Conservation (phyloP, 495 filamentous ascomycete genomes). For the Xylaria telfairii region DNA sequence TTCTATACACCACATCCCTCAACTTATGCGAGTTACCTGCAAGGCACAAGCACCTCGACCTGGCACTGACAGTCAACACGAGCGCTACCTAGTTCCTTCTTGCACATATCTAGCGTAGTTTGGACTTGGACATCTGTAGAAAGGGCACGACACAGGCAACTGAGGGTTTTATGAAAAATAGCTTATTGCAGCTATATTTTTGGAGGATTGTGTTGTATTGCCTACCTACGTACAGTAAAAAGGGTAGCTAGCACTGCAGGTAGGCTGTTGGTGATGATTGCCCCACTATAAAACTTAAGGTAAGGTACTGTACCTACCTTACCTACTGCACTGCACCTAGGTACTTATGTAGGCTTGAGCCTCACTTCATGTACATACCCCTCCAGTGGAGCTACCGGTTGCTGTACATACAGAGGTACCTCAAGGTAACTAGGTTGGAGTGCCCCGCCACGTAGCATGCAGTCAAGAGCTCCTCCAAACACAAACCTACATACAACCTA, state of each 20-base stretch:
- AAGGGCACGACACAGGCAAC: neutral
- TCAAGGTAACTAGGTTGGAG: neutral
- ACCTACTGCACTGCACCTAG: too few species aligned
- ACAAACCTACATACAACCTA: neutral
- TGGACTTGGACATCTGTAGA: neutral
- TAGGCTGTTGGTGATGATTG: neutral
- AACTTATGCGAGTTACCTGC: neutral
- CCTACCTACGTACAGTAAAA: too few species aligned
- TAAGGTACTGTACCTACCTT: neutral
- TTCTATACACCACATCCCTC: neutral
- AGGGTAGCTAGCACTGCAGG: neutral
- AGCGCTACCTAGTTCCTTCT: neutral
- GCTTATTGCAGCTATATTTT: too few species aligned
- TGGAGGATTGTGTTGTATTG: too few species aligned
- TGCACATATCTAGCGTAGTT: neutral
- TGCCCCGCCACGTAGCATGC: neutral
- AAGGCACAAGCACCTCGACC: neutral
- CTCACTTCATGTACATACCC: neutral
- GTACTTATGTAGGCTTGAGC: too few species aligned
- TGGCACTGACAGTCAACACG: neutral
- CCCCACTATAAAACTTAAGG: neutral
- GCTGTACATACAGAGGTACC: neutral
- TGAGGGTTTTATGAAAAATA: too few species aligned
- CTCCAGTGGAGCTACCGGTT: neutral
- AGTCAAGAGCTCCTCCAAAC: slow-evolving; percentile 8